Conservation (phyloP, 352 stramenopile species). For the Achlya hypogyna region DNA sequence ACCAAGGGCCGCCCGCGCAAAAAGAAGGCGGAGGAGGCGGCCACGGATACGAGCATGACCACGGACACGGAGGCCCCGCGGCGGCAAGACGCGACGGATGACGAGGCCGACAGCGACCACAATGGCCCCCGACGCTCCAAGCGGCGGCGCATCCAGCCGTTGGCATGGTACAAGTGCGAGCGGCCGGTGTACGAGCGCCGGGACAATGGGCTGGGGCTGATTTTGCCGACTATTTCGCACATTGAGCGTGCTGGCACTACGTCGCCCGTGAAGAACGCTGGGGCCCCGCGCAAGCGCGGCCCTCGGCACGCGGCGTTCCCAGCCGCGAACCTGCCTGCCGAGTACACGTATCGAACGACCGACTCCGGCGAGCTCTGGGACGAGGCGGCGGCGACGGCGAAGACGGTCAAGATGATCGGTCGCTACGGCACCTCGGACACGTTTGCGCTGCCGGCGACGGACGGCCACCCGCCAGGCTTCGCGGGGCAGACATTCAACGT, state of each 20-base stretch:
- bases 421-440: constrained; percentile 61
- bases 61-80: neutral
- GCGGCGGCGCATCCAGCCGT: constrained; percentile 65
- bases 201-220: constrained; percentile 65
- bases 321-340: constrained; percentile 34
- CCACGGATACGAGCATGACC: neutral
- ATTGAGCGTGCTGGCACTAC: constrained; percentile 54
- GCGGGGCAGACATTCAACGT: constrained; percentile 86
- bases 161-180: constrained; percentile 85
- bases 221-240: constrained; percentile 66
- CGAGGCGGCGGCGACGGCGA: constrained; percentile 37
- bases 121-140: constrained; percentile 52
- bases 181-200: constrained; percentile 79
- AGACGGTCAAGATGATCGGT: constrained; percentile 76
- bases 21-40: neutral
- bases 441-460: constrained; percentile 51
- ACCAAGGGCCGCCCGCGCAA: neutral
- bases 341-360: constrained; percentile 41
- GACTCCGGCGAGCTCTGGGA: constrained; percentile 75
- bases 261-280: constrained; percentile 36
- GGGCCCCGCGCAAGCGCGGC: neutral
- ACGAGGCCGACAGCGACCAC: constrained; percentile 45
- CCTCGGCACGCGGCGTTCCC: constrained; percentile 35
- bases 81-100: constrained; percentile 26
- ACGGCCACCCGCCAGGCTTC: constrained; percentile 39